Conservation (phyloP, 1,284 basidiomycete genomes). For the Microbotryum scabiosae region DNA sequence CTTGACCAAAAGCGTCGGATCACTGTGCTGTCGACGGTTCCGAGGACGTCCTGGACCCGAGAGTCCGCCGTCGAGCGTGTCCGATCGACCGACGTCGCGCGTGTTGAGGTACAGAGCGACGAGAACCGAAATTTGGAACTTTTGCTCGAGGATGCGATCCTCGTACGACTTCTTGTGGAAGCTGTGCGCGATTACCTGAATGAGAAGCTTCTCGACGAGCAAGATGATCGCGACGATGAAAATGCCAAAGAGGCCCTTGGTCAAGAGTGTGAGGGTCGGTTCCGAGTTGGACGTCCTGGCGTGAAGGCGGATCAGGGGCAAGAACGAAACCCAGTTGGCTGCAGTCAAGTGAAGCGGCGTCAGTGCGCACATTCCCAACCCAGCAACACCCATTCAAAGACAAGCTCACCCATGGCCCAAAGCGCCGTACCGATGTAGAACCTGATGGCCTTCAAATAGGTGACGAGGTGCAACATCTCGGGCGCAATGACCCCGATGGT, state of each 20-base stretch:
- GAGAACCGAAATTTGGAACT: constrained; percentile 64
- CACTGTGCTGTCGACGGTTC: constrained; percentile 39
- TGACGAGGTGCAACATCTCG: constrained; percentile 60
- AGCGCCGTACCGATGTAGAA: constrained; percentile 23
- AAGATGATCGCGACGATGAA: constrained; percentile 64
- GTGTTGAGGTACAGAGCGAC: constrained; percentile 65
- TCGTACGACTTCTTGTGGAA: constrained; percentile 74
- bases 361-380: no score
- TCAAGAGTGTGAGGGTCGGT: constrained; percentile 48
- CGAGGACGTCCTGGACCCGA: constrained; percentile 40
- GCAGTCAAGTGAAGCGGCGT: neutral
- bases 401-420: constrained; percentile 28
- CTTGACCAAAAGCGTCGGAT: constrained; percentile 59
- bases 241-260: constrained; percentile 64
- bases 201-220: constrained; percentile 71
- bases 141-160: constrained; percentile 77
- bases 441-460: constrained; percentile 61
- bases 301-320: constrained; percentile 19
- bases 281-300: constrained; percentile 2
- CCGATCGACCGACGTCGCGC: constrained; percentile 50
- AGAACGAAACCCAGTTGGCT: constrained; percentile 23
- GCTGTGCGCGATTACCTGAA: constrained; percentile 68
- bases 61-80: constrained; percentile 52
- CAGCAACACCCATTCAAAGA: no score
- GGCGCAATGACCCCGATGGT: constrained; percentile 67